phyloP scores from a whole-genome alignment of 2,329 filamentous ascomycete species.

The Clonostachys sp. region DNA sequence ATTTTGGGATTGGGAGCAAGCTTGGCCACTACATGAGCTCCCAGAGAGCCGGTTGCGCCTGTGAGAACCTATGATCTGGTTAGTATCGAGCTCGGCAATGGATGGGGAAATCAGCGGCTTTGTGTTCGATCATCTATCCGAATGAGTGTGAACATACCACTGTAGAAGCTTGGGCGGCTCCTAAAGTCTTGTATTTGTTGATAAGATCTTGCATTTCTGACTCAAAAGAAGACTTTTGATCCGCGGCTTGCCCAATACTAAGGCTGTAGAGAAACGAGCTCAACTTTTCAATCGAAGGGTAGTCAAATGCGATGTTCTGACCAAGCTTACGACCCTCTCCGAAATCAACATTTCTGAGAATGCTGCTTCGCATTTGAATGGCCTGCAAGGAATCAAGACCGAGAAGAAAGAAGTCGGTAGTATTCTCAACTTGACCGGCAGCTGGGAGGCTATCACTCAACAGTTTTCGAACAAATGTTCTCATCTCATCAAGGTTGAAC shows the following conservation, averaged over 20 bases:
- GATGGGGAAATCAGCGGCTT: too few species aligned
- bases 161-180: too few species aligned
- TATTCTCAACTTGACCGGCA: conserved; percentile 6
- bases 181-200: conserved; percentile 7
- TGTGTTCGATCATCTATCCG: neutral
- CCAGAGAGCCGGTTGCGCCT: conserved; percentile 59
- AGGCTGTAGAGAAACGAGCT: conserved; percentile 36
- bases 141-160: too few species aligned
- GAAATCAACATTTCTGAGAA: conserved; percentile 46
- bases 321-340: conserved; percentile 34
- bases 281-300: conserved; percentile 39
- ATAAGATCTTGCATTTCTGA: conserved; percentile 16
- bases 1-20: conserved; percentile 52
- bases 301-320: conserved; percentile 56
- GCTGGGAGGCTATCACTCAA: conserved; percentile 7
- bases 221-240: conserved; percentile 15
- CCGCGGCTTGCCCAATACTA: conserved; percentile 21
- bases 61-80: conserved; percentile 37
- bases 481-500: conserved; percentile 17
- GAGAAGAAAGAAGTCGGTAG: conserved; percentile 54
- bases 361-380: conserved; percentile 47
- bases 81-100: neutral
- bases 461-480: conserved; percentile 22
- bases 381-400: conserved; percentile 57
- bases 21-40: conserved; percentile 52